Evolutionary conservation across 805 yeast species (phyloP).

Genomic region (Metschnikowia gelsemii): DNA sequence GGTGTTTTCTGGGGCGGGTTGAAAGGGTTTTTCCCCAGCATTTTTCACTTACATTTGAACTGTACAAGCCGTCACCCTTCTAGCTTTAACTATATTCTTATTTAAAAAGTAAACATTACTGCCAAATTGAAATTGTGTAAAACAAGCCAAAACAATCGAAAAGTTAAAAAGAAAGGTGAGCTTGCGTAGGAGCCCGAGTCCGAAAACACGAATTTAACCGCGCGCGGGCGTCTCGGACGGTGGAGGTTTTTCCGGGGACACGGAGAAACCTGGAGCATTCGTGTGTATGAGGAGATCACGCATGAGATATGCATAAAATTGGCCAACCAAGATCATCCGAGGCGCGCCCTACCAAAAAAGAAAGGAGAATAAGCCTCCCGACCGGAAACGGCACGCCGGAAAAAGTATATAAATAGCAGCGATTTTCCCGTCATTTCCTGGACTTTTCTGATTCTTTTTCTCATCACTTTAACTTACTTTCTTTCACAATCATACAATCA

Average conservation of each 20-base stretch:
- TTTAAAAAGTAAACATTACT: too few species aligned
- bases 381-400: constrained; percentile 4
- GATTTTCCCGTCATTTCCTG: neutral
- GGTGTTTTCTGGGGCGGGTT: constrained; percentile 5
- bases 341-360: constrained; percentile 6
- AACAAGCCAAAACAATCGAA: too few species aligned
- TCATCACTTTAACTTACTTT: constrained; percentile 1
- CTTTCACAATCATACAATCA: neutral
- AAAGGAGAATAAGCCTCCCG: constrained; percentile 1
- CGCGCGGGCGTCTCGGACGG: constrained; percentile 5
- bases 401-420: constrained; percentile 13
- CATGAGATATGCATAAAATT: constrained; percentile 12
- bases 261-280: constrained; percentile 25
- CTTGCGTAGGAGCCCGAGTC: constrained; percentile 7
- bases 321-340: constrained; percentile 14
- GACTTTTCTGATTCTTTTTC: neutral
- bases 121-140: too few species aligned
- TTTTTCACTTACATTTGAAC: neutral
- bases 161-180: neutral
- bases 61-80: neutral
- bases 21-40: neutral
- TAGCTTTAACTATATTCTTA: too few species aligned
- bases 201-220: constrained; percentile 1
- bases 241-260: constrained; percentile 22
- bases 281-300: constrained; percentile 8